A percentile compares a stretch with the other conserved stretches of the same genome.
Evolutionary conservation across 1,284 basidiomycete genomes (phyloP).

Genomic region (Cutaneotrichosporon cutaneum): DNA sequence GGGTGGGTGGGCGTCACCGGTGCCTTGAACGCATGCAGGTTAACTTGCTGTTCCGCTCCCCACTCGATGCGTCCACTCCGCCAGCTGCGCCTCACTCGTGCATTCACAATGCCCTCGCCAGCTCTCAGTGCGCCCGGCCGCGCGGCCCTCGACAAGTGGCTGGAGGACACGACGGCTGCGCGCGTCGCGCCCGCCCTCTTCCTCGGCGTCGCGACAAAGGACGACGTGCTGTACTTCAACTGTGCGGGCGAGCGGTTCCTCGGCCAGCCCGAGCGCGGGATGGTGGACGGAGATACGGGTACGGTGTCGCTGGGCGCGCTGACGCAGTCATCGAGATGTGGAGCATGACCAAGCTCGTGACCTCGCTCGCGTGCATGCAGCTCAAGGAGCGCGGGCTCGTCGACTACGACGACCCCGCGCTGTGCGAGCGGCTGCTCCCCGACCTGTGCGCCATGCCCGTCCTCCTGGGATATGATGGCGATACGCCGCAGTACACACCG

Average conservation of each 20-base stretch:
- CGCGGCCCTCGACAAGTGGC: constrained; percentile 27
- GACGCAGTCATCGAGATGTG: constrained; percentile 34
- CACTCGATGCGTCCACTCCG: too few species aligned
- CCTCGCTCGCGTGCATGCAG: constrained; percentile 23
- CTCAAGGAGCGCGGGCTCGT: constrained; percentile 40
- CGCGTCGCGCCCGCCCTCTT: constrained; percentile 33
- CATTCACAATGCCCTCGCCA: constrained; percentile 2
- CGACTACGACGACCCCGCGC: constrained; percentile 30
- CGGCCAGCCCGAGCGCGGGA: constrained; percentile 31
- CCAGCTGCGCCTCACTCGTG: not conserved
- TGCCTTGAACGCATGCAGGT: too few species aligned
- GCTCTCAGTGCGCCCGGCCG: constrained; percentile 22
- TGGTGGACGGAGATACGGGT: constrained; percentile 39
- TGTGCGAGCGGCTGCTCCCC: constrained; percentile 34
- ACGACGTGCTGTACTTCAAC: constrained; percentile 36
- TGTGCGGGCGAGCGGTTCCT: constrained; percentile 35
- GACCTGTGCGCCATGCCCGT: constrained; percentile 36
- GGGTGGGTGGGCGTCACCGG: too few species aligned
- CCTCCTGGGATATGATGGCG: constrained; percentile 30
- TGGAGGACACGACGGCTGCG: constrained; percentile 22
- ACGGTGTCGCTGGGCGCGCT: constrained; percentile 11
- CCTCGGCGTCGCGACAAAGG: constrained; percentile 35
- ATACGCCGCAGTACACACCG: constrained; percentile 19
- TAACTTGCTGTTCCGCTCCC: too few species aligned
- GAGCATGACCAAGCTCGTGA: constrained; percentile 40